Conservation (phyloP, 495 filamentous ascomycete species). For the Penicillium cataractarum region DNA sequence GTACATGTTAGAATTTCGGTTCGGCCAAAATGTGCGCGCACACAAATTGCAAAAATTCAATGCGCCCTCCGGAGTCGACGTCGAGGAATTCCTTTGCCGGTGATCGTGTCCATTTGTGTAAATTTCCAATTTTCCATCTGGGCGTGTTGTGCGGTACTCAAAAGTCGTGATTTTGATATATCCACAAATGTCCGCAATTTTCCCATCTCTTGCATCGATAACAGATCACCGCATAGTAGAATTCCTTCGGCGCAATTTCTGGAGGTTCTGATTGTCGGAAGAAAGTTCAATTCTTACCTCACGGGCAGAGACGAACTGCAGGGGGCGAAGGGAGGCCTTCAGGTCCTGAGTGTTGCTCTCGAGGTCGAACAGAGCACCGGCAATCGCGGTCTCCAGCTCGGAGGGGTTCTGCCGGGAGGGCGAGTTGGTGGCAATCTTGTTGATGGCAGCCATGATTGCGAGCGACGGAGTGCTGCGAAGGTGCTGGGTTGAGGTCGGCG, state of each 20-base stretch:
- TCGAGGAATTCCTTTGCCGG: constrained; percentile 20
- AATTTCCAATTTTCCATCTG: neutral
- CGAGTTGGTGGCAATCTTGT: constrained; percentile 98
- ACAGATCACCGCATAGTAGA: constrained; percentile 20
- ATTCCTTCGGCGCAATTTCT: constrained; percentile 23
- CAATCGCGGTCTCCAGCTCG: constrained; percentile 93
- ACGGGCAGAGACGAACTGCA: constrained; percentile 96
- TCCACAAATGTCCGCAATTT: constrained; percentile 14
- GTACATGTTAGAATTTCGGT: constrained; percentile 29
- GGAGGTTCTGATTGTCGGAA: constrained; percentile 17
- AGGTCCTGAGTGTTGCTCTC: constrained; percentile 98
- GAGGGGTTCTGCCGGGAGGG: constrained; percentile 90
- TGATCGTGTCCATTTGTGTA: neutral
- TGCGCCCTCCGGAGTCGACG: constrained; percentile 18
- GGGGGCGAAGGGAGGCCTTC: constrained; percentile 86
- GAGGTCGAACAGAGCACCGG: constrained; percentile 93
- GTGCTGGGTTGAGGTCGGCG: constrained; percentile 43
- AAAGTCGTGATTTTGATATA: constrained; percentile 13
- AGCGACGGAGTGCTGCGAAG: constrained; percentile 47
- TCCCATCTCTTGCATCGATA: constrained; percentile 18
- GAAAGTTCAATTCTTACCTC: constrained; percentile 75
- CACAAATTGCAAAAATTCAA: constrained; percentile 23
- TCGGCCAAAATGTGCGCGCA: constrained; percentile 13
- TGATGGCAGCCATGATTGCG: constrained; percentile 70
- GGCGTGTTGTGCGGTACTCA: neutral